Evolutionary conservation across 1,284 basidiomycete genomes (phyloP).

Genomic region (Microstroma glucosiphilum): DNA sequence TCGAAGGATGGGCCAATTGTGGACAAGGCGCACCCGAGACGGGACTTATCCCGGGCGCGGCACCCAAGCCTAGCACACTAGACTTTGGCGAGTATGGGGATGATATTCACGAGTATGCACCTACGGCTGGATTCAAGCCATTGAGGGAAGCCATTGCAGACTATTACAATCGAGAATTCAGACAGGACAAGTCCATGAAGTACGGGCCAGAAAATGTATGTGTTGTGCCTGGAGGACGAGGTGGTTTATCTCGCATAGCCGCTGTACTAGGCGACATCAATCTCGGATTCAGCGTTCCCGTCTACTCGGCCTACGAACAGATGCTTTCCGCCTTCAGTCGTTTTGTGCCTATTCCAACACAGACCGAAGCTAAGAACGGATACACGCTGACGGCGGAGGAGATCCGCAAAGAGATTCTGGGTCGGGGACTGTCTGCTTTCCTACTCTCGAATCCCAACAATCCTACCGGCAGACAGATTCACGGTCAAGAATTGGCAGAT

Average conservation of each 20-base stretch:
- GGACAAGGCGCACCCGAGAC: slow-evolving; percentile 41
- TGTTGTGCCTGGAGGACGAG: slow-evolving; percentile 81
- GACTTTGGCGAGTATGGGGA: slow-evolving; percentile 59
- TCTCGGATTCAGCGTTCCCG: slow-evolving; percentile 67
- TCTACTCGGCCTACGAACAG: slow-evolving; percentile 67
- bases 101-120: slow-evolving; percentile 73
- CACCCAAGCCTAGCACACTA: slow-evolving; percentile 60
- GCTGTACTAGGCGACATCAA: slow-evolving; percentile 75
- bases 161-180: slow-evolving; percentile 80
- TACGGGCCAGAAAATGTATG: slow-evolving; percentile 83
- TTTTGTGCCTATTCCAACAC: slow-evolving; percentile 62
- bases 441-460: slow-evolving; percentile 86
- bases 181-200: slow-evolving; percentile 68
- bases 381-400: slow-evolving; percentile 68
- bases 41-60: slow-evolving; percentile 70
- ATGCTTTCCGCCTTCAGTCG: slow-evolving; percentile 79
- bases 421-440: slow-evolving; percentile 69
- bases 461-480: slow-evolving; percentile 70
- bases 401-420: slow-evolving; percentile 45
- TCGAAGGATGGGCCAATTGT: slow-evolving; percentile 19
- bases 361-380: slow-evolving; percentile 53
- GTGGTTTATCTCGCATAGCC: slow-evolving; percentile 81
- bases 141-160: slow-evolving; percentile 52
- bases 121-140: slow-evolving; percentile 80
- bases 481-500: slow-evolving; percentile 69